phyloP scores from a whole-genome alignment of 1,284 basidiomycete genomes.

The Coriolopsis trogii region DNA sequence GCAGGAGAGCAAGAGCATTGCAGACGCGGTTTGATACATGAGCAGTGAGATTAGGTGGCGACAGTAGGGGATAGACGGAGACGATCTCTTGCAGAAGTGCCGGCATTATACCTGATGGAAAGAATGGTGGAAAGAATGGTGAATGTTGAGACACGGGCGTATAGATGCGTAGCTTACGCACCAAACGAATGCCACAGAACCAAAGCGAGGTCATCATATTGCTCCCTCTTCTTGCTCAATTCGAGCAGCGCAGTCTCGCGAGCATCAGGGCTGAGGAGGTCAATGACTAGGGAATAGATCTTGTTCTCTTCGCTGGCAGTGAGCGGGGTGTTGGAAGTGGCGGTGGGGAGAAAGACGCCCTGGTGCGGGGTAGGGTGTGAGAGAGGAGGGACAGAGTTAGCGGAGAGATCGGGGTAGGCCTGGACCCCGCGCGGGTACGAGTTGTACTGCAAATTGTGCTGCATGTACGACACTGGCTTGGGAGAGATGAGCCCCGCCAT shows the following conservation, averaged over 20 bases:
- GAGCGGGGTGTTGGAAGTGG: conserved; percentile 30
- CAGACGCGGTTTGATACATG: conserved; percentile 99
- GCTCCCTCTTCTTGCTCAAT: conserved; percentile 98
- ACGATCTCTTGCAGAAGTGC: conserved; percentile 97
- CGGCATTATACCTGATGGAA: conserved; percentile 89
- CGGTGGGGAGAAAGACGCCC: conserved; percentile 41
- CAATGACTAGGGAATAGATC: conserved; percentile 82
- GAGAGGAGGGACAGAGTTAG: conserved; percentile 44
- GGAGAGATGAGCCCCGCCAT: conserved; percentile 66
- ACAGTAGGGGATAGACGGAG: conserved; percentile 95
- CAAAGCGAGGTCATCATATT: conserved; percentile 97
- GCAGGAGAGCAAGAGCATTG: conserved; percentile 96
- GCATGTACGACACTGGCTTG: conserved; percentile 65
- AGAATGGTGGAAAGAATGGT: neutral
- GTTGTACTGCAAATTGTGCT: conserved; percentile 53
- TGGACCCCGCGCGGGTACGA: conserved; percentile 43
- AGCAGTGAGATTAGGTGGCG: conserved; percentile 95
- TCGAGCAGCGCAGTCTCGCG: conserved; percentile 90
- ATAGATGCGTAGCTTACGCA: conserved; percentile 44
- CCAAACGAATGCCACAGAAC: conserved; percentile 99
- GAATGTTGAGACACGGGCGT: neutral
- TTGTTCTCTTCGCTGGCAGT: conserved; percentile 72
- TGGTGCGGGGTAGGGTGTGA: conserved; percentile 57
- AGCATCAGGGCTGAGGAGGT: conserved; percentile 79
- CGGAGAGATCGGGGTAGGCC: conserved; percentile 29